A percentile compares a stretch with the other conserved stretches of the same genome.
Conservation (phyloP, 2,329 filamentous ascomycete species). For the Venturiaceae sp. region DNA sequence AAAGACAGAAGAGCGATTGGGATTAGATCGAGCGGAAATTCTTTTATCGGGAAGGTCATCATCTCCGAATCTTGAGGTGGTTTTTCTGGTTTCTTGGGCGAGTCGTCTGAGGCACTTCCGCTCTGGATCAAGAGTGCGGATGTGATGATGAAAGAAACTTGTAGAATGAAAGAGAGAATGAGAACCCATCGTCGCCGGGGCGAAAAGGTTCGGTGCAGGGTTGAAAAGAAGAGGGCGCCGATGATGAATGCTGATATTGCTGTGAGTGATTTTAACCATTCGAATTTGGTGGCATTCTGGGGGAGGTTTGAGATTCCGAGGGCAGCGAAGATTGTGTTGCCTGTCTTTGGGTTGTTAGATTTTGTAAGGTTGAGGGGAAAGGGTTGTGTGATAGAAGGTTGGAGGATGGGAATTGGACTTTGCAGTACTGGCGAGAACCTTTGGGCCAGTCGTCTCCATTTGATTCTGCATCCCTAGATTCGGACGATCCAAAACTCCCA, state of each 20-base stretch:
- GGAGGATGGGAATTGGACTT: not conserved
- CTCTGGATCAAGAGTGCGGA: not conserved
- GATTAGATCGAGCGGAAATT: not conserved
- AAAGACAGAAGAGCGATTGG: conserved; percentile 64
- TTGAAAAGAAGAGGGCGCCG: conserved; percentile 61
- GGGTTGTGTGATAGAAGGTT: not conserved
- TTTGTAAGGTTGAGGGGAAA: not conserved
- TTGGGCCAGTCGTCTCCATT: no score
- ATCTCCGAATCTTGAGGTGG: not conserved
- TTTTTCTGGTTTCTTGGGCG: not conserved
- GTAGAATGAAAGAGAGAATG: conserved; percentile 31
- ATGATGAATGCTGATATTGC: conserved; percentile 63
- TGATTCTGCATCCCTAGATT: no score
- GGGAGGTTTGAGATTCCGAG: conserved; percentile 56
- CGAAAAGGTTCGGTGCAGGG: conserved; percentile 53
- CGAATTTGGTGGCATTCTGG: conserved; percentile 25
- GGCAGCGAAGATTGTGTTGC: conserved; percentile 69
- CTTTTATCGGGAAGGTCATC: not conserved
- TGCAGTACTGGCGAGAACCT: no score
- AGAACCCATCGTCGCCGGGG: conserved; percentile 57
- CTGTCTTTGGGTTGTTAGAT: not conserved
- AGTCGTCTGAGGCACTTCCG: not conserved
- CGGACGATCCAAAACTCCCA: no score
- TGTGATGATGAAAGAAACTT: conserved; percentile 27
- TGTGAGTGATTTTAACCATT: conserved; percentile 63